Evolutionary conservation across 2,329 filamentous ascomycete genomes (phyloP).

Genomic region (Emmonsiellopsis sp.): DNA sequence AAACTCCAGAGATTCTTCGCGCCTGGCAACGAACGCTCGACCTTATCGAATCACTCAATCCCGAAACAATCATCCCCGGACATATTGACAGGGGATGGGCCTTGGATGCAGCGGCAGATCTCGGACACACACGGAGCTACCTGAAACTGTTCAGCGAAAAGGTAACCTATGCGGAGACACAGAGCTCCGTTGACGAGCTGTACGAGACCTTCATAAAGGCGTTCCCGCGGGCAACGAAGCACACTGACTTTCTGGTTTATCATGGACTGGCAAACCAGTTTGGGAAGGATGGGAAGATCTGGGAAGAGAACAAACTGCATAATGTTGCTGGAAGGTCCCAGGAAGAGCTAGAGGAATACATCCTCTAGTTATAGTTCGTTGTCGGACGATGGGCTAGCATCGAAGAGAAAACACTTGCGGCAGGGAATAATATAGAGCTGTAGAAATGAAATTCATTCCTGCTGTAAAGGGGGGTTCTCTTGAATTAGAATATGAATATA

Average conservation of each 20-base stretch:
- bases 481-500: no score
- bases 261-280: slow-evolving; percentile 23
- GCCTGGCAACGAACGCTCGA: slow-evolving; percentile 19
- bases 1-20: slow-evolving; percentile 17
- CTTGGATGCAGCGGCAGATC: slow-evolving; percentile 18
- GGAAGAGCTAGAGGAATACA: background rate
- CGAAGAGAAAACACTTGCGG: no score
- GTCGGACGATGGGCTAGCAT: no score
- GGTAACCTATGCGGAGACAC: slow-evolving; percentile 18
- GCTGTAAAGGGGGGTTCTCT: no score
- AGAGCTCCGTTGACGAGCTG: slow-evolving; percentile 20
- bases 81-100: slow-evolving; percentile 22
- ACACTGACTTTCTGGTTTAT: slow-evolving; percentile 27
- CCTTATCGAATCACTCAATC: slow-evolving; percentile 20
- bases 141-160: slow-evolving; percentile 21
- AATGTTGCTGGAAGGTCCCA: slow-evolving; percentile 6
- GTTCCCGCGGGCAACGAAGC: slow-evolving; percentile 22
- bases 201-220: slow-evolving; percentile 21
- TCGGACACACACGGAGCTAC: slow-evolving; percentile 22
- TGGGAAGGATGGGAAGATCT: slow-evolving; percentile 21
- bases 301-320: slow-evolving; percentile 27
- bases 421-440: no score
- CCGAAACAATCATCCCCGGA: slow-evolving; percentile 21
- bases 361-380: background rate
- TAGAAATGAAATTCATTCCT: no score